Percentiles rank a stretch among this genome's conserved stretches.
Conservation (phyloP, 1,139 yeast species). For the Scheffersomyces cryptocercus region DNA sequence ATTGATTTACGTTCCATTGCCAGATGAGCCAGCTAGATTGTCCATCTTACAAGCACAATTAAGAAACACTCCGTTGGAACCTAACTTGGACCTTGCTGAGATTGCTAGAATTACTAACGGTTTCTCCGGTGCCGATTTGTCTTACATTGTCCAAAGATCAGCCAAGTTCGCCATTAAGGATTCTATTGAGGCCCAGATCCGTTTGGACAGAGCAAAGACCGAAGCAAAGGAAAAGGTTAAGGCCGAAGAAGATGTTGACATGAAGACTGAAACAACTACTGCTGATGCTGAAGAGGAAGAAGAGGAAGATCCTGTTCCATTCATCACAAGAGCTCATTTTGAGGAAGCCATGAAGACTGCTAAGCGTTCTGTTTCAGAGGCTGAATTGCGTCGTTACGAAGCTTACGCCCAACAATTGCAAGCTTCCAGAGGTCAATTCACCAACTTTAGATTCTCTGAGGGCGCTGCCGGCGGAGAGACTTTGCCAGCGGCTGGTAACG, state of each 20-base stretch:
- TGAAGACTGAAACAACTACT: slow-evolving; percentile 42
- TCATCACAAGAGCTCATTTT: slow-evolving; percentile 86
- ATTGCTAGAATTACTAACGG: slow-evolving; percentile 94
- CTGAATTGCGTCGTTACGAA: slow-evolving; percentile 98
- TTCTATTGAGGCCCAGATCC: slow-evolving; percentile 83
- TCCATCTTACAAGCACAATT: slow-evolving; percentile 94
- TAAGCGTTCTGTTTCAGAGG: slow-evolving; percentile 93
- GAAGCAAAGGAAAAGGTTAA: slow-evolving; percentile 38
- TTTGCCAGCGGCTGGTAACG: slow-evolving; percentile 74
- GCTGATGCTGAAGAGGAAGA: slow-evolving; percentile 46
- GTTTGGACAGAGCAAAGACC: slow-evolving; percentile 53
- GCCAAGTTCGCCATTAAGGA: slow-evolving; percentile 99
- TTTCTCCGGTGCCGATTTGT: slow-evolving; percentile 98
- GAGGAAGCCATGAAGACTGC: slow-evolving; percentile 99
- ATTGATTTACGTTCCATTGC: slow-evolving; percentile 96
- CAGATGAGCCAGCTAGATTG: slow-evolving; percentile 91
- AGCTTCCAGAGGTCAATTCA: slow-evolving; percentile 90
- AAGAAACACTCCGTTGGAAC: slow-evolving; percentile 98
- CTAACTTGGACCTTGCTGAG: slow-evolving; percentile 84
- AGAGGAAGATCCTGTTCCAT: slow-evolving; percentile 92
- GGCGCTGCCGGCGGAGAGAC: slow-evolving; percentile 33
- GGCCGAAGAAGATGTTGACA: slow-evolving; percentile 64
- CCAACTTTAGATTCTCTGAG: slow-evolving; percentile 71
- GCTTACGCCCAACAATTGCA: slow-evolving; percentile 97
- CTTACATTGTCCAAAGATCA: slow-evolving; percentile 95